phyloP scores from a whole-genome alignment of 2,329 filamentous ascomycete species.

The Salinomyces thailandicus region DNA sequence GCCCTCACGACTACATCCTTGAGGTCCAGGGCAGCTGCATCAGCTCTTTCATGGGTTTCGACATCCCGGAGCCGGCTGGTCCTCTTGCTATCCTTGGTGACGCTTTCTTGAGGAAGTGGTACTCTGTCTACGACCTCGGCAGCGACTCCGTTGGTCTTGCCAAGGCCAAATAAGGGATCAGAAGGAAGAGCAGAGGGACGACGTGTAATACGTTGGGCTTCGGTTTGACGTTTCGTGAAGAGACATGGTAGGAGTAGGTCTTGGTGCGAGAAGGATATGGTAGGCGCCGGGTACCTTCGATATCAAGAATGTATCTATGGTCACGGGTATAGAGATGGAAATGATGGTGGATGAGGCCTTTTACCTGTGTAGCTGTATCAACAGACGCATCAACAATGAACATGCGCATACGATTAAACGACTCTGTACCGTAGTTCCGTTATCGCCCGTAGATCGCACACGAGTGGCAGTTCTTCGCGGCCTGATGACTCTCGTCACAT shows the following conservation, averaged over 20 bases:
- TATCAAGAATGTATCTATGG: too few species aligned
- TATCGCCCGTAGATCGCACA: too few species aligned
- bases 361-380: too few species aligned
- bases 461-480: too few species aligned
- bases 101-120: conserved; percentile 70
- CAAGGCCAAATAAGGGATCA: conserved; percentile 53
- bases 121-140: conserved; percentile 93
- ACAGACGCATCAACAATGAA: too few species aligned
- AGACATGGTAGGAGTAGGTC: neutral
- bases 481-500: too few species aligned
- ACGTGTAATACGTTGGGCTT: neutral
- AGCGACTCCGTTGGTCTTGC: conserved; percentile 83
- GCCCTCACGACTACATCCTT: conserved; percentile 84
- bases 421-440: too few species aligned
- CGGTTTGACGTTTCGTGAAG: neutral
- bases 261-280: neutral
- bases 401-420: too few species aligned
- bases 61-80: conserved; percentile 67
- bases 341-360: too few species aligned
- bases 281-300: too few species aligned
- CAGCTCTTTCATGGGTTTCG: conserved; percentile 96
- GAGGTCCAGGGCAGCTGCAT: conserved; percentile 94
- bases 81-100: conserved; percentile 93
- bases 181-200: neutral
- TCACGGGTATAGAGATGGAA: too few species aligned